Conservation (phyloP, 1,284 basidiomycete species). For the Sporisorium sorghi region DNA sequence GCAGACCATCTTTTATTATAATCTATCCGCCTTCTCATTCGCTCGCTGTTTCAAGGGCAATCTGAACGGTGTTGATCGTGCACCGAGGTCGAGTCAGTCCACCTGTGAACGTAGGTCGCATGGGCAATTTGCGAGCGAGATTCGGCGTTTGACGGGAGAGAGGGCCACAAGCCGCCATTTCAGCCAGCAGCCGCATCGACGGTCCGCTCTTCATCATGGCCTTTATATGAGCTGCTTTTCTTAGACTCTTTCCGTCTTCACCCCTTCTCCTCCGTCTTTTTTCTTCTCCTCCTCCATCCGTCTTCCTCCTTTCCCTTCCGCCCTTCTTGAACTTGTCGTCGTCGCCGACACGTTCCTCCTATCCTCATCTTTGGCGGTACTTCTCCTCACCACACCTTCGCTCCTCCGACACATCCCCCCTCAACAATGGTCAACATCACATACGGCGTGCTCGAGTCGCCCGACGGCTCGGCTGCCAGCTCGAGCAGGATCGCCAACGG, state of each 20-base stretch:
- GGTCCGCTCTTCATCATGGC: constrained; percentile 10
- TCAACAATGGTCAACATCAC: constrained; percentile 62
- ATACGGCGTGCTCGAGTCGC: constrained; percentile 41
- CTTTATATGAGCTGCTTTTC: neutral
- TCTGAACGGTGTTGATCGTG: too few relatives aligned
- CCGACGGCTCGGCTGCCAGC: constrained; percentile 24
- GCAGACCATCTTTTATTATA: constrained; percentile 8
- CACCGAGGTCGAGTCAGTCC: constrained; percentile 11
- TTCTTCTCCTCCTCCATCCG: constrained; percentile 54
- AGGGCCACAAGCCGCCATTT: too few relatives aligned
- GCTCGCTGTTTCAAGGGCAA: constrained; percentile 1
- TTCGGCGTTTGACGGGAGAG: constrained; percentile 7
- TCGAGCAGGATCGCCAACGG: constrained; percentile 39
- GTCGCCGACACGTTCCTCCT: neutral
- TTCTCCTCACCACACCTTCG: too few relatives aligned
- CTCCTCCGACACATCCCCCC: neutral
- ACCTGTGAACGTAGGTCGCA: neutral
- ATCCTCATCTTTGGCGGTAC: too few relatives aligned
- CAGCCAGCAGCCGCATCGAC: neutral
- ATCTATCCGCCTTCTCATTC: constrained; percentile 42
- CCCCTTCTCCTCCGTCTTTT: neutral
- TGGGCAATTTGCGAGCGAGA: neutral
- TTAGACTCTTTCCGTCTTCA: too few relatives aligned
- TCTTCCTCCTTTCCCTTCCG: constrained; percentile 66
- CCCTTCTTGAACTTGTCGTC: constrained; percentile 54